Evolutionary conservation across 1,284 basidiomycete genomes (phyloP).

Genomic region (Moesziomyces sp.): DNA sequence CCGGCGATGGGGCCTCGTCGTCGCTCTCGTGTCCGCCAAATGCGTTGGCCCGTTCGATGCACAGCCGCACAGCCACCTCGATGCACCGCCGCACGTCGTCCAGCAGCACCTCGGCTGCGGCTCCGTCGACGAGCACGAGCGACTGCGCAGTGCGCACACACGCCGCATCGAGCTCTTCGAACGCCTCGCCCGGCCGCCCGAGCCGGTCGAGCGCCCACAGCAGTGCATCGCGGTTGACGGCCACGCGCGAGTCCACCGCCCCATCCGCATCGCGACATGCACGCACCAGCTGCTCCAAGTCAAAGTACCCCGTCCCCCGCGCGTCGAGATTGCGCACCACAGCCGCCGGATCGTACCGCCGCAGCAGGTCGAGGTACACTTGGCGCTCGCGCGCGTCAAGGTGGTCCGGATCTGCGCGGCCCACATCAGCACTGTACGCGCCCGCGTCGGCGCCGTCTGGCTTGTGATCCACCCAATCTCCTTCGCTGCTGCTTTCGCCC

Average conservation of each 20-base stretch:
- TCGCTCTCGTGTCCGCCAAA: slow-evolving; percentile 40
- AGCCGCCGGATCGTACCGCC: slow-evolving; percentile 75
- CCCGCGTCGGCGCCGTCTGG: neutral
- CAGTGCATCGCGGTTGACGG: slow-evolving; percentile 78
- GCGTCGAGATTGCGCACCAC: slow-evolving; percentile 78
- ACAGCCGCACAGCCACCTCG: slow-evolving; percentile 49
- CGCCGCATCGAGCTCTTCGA: slow-evolving; percentile 50
- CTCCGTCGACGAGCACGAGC: slow-evolving; percentile 10
- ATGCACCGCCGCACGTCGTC: slow-evolving; percentile 31
- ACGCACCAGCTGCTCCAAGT: slow-evolving; percentile 74
- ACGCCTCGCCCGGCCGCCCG: slow-evolving; percentile 74
- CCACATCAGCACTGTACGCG: slow-evolving; percentile 30
- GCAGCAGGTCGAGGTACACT: slow-evolving; percentile 80
- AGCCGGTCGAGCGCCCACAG: slow-evolving; percentile 82
- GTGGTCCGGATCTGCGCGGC: slow-evolving; percentile 57
- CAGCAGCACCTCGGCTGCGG: slow-evolving; percentile 16
- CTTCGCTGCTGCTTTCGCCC: slow-evolving; percentile 35
- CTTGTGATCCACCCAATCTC: slow-evolving; percentile 40
- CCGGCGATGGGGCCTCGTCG: slow-evolving; percentile 18
- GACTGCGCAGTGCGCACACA: slow-evolving; percentile 55
- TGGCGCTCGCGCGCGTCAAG: slow-evolving; percentile 73
- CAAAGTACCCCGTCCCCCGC: slow-evolving; percentile 73
- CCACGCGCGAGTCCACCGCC: slow-evolving; percentile 26
- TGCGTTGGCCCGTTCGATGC: slow-evolving; percentile 36
- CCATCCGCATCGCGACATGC: slow-evolving; percentile 73